Percentiles rank a stretch among this genome's conserved stretches.
Evolutionary conservation across 352 stramenopile species (phyloP).

Genomic region (Globisporangium heterothallicum): DNA sequence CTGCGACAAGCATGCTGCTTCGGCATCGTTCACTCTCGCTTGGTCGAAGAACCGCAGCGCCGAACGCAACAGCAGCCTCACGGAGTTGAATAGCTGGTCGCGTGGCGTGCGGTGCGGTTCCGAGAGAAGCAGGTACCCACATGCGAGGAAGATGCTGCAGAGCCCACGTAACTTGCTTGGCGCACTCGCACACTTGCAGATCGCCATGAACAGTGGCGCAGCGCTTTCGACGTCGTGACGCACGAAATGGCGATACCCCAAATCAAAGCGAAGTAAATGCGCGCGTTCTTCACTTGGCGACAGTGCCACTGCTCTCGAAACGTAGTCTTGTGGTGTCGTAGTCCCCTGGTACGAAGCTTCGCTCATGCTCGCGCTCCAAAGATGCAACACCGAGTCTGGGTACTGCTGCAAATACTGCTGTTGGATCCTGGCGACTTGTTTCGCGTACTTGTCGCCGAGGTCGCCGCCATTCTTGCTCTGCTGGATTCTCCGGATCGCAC

Average conservation of each 20-base stretch:
- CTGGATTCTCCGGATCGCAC: slow-evolving; percentile 19
- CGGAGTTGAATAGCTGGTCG: slow-evolving; percentile 23
- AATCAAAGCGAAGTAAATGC: slow-evolving; percentile 35
- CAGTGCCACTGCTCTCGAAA: slow-evolving; percentile 8
- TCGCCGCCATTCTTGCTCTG: slow-evolving; percentile 11
- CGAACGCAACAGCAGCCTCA: slow-evolving; percentile 32
- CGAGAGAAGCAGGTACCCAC: slow-evolving; percentile 19
- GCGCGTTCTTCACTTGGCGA: slow-evolving; percentile 15
- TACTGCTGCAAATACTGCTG: slow-evolving; percentile 15
- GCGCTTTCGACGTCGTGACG: slow-evolving; percentile 21
- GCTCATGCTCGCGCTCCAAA: slow-evolving; percentile 24
- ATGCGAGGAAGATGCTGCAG: slow-evolving; percentile 33
- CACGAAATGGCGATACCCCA: slow-evolving; percentile 24
- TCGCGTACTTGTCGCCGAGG: slow-evolving; percentile 1
- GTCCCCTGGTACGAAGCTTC: not conserved
- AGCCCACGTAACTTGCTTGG: slow-evolving; percentile 33
- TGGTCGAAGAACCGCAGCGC: slow-evolving; percentile 29
- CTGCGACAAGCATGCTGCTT: slow-evolving; percentile 24
- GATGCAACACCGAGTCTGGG: slow-evolving; percentile 28
- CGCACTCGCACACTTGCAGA: slow-evolving; percentile 32
- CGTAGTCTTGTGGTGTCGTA: not conserved
- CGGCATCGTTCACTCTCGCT: slow-evolving; percentile 16
- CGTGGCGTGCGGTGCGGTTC: not conserved
- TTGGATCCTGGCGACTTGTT: slow-evolving; percentile 8
- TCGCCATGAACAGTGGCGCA: slow-evolving; percentile 23